These are phyloP conservation scores for Suillus weaverae DNA, from an alignment of 768 basidiomycete species.

Conservation along the genomic window DNA sequence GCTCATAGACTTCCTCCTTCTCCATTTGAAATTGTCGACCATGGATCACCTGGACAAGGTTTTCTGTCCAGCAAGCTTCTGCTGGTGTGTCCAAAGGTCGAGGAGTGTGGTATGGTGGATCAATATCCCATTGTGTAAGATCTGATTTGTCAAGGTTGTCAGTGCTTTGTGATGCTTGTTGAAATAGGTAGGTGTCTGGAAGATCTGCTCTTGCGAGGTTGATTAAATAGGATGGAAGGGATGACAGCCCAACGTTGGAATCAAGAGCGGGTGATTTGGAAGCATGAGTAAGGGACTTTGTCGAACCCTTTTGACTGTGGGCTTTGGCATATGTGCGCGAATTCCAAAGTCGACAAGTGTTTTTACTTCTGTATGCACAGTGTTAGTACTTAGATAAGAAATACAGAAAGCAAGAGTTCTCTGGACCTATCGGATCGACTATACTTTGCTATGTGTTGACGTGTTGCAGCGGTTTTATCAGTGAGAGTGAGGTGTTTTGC, in stretches of 20 bases:
- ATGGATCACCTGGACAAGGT: background rate
- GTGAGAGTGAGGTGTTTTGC: background rate
- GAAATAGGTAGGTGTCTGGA: slow-evolving; percentile 7
- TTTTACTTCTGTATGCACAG: background rate
- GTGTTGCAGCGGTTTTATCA: background rate
- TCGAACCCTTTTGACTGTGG: background rate
- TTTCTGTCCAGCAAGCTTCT: slow-evolving; percentile 1
- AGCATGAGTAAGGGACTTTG: background rate
- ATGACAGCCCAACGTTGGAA: background rate
- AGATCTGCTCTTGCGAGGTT: slow-evolving; percentile 2
- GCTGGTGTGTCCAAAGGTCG: background rate
- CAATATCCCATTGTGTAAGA: background rate
- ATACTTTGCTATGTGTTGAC: background rate
- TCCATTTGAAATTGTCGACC: background rate
- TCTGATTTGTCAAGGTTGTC: slow-evolving; percentile 6
- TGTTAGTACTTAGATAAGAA: background rate
- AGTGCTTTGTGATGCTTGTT: slow-evolving; percentile 3
- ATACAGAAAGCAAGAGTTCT: background rate
- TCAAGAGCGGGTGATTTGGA: background rate
- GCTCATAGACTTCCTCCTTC: background rate
- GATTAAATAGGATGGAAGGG: background rate
- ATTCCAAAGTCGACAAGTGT: background rate
- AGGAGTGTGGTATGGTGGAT: slow-evolving; percentile 9
- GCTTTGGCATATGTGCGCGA: background rate
- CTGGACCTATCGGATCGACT: background rate